Conservation (phyloP, 805 yeast genomes). For the Metschnikowia cubensis region DNA sequence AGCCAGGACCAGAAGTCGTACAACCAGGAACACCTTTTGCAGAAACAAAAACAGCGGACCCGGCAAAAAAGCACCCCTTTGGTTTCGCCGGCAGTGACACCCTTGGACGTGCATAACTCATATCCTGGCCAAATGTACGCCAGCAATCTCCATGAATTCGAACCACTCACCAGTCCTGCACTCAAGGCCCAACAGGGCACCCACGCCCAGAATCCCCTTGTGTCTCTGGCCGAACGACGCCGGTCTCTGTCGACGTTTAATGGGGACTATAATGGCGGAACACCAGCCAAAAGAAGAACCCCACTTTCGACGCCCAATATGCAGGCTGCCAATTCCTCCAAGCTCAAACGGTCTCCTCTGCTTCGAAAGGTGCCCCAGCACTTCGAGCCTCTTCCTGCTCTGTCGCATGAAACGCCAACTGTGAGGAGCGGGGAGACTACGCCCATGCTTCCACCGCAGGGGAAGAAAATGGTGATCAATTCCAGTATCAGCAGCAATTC, state of each 20-base stretch:
- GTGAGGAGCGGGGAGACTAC: conserved; percentile 13
- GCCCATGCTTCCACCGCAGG: conserved; percentile 40
- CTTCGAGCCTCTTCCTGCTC: conserved; percentile 25
- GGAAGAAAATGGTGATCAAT: conserved; percentile 25
- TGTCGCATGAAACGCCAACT: conserved; percentile 9
- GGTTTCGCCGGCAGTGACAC: conserved; percentile 72
- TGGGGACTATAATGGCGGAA: conserved; percentile 19
- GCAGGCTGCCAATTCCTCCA: conserved; percentile 19
- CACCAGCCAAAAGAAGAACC: conserved; percentile 34
- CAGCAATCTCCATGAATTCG: conserved; percentile 28
- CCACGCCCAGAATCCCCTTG: background rate
- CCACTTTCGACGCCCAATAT: conserved; percentile 44
- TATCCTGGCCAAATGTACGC: conserved; percentile 14
- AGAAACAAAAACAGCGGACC: conserved; percentile 24
- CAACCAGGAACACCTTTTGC: conserved; percentile 40
- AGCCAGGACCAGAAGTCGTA: conserved; percentile 40
- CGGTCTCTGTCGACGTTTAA: conserved; percentile 33
- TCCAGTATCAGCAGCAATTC: conserved; percentile 1
- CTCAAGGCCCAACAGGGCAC: conserved; percentile 41
- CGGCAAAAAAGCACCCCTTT: conserved; percentile 51
- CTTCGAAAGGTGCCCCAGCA: conserved; percentile 16
- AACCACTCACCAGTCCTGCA: conserved; percentile 68
- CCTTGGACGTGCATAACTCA: conserved; percentile 41
- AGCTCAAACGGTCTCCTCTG: conserved; percentile 35
- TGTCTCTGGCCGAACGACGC: conserved; percentile 22